Evolutionary conservation across 2,329 filamentous ascomycete genomes (phyloP), one percentile per base, ranked within the genome.

Genomic region (Penicillium italicum): DNA sequence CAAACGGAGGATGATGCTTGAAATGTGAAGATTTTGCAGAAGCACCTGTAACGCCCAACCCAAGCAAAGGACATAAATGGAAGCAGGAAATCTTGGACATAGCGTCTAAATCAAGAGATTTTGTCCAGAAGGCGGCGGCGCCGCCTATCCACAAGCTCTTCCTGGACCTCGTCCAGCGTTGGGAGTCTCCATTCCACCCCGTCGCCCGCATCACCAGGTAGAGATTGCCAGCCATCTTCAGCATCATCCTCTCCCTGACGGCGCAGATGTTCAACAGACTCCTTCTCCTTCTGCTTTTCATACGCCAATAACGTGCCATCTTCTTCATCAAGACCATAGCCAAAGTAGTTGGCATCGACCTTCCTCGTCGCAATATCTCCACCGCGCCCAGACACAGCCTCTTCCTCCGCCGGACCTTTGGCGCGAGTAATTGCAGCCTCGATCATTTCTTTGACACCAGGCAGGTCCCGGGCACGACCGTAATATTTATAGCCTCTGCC

Each of bases 401-500:
- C 84, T 64, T 83, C 82, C 68, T 90, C 87, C 9, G 85, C 74
- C 2, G 85, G 83, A 67, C 86, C 87, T 57, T 86, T 82, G 57
- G 81, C 79, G 57, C 80, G 81, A 61, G 80, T 78, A 47, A 80
- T 80, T 0, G 90, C 88, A 0, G 89, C 88, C 67, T 96, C 92
- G 69, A 97, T 96, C 72, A 99, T 79, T 78, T 99, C 94, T 74
- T 97, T 97, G 6, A 99, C 94, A 48, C 94, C 94, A 0, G 94
- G 94, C 33, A 99, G 74, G 62, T 97, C 94, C 68, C 83, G 84
- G 48, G 94, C 94, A 4, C 94, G 81, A 0, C 94, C 94, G 77
- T 96, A 99, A 75, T 96, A 96, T 66, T 90, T 84, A 79, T 97
- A 97, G 3, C 93, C 93, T 69, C 92, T 96, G 42, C 90, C 91